Evolutionary conservation across 768 basidiomycete species (phyloP).

Genomic region (Flagelloscypha sp.): DNA sequence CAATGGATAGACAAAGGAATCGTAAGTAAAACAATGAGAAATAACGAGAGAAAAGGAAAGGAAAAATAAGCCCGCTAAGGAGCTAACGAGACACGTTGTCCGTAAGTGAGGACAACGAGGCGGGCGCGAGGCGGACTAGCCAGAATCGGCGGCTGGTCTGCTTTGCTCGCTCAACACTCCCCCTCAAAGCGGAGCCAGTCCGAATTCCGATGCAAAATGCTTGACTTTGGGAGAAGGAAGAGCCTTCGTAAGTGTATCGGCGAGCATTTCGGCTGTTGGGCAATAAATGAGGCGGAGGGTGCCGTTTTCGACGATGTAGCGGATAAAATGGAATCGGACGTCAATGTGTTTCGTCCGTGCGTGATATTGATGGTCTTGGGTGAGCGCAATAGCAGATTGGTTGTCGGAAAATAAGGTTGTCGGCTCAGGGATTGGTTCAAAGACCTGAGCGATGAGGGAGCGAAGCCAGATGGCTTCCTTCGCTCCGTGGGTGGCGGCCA

Average conservation of each 20-base stretch:
- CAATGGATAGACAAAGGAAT: no score
- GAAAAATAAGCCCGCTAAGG: no score
- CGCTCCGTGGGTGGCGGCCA: conserved; percentile 20
- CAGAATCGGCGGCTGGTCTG: no score
- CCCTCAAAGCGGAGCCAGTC: no score
- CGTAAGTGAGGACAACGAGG: no score
- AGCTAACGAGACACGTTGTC: no score
- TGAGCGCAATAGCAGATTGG: conserved; percentile 14
- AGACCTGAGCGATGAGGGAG: conserved; percentile 8
- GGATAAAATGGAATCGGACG: conserved; percentile 25
- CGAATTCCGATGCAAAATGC: conserved; percentile 3
- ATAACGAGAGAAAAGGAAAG: no score
- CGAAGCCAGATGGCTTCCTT: conserved; percentile 15
- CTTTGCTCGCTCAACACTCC: no score
- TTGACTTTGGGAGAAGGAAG: conserved; percentile 8
- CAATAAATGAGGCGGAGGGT: conserved; percentile 10
- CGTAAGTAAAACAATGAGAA: no score
- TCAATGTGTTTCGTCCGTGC: conserved; percentile 29
- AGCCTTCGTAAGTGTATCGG: conserved; percentile 21
- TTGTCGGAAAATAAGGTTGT: conserved; percentile 16
- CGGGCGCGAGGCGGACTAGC: no score
- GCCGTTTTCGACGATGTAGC: conserved; percentile 16
- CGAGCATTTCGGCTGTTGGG: conserved; percentile 17
- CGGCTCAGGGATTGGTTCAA: conserved; percentile 1
- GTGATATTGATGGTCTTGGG: conserved; percentile 20